Evolutionary conservation across 768 basidiomycete species (phyloP), one percentile per base, ranked within the genome.

Genomic region (Russula emetica): DNA sequence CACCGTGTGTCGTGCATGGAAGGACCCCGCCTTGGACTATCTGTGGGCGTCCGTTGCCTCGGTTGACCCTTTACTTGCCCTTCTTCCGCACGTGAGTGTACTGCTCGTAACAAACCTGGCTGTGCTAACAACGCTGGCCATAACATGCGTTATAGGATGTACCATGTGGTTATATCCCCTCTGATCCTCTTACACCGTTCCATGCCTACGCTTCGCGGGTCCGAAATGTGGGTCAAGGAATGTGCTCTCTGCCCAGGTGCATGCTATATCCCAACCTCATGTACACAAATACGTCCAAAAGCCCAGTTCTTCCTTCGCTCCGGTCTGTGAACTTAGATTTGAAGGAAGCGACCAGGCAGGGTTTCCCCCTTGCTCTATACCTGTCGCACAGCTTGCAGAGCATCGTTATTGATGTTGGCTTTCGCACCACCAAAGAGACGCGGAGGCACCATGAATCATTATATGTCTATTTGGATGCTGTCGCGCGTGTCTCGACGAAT

Each of bases 1-100:
- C 36, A 62, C 54, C 5, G 68, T 69, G 13, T 69, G 68, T 51
- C 67, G 60, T 2, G 68, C 68, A 13, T 69, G 68, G 68, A 69
- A 62, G 49, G 68, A 69, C 24, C 66, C 68, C 7, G 59, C 66
- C 42, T 59, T 69, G 30, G 68, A 69, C 36, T 69, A 64, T 40
- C 55, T 64, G 18, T 69, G 68, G 68, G 56, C 45, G 5, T 64
- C 66, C 49, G 66, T 69, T 2, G n/a, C 36, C 30, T 67, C 68
- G 16, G 28, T 67, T 22, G 68, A 64, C 47, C 68, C 66, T n/a
- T 55, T 69, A 26, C 57, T 69, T 36, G 57, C 56, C 47, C 68
- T 69, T 16, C 57, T 69, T 22, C 62, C 68, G 16, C 42, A 45
- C 16, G 66, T 64, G 58, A 67, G 54, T 42, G 9, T 40, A 30